A percentile compares a stretch with the other conserved stretches of the same genome.
phyloP scores from a whole-genome alignment of 495 filamentous ascomycete species.

The Hypoxylon rickii region DNA sequence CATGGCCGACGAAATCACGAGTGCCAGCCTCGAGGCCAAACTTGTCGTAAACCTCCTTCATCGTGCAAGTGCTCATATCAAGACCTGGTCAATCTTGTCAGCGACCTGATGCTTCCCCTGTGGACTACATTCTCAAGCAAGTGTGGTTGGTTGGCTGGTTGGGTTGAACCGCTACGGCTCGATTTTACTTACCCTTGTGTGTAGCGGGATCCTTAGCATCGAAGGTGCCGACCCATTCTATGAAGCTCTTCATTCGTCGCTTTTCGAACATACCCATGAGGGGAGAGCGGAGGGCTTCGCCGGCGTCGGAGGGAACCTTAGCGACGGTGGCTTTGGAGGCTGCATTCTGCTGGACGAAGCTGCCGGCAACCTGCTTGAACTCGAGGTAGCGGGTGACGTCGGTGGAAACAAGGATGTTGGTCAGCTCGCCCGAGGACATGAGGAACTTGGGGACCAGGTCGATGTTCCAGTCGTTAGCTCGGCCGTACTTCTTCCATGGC shows the following conservation, averaged over 20 bases:
- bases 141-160: too few species aligned
- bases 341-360: slow-evolving; percentile 89
- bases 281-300: slow-evolving; percentile 87
- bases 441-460: slow-evolving; percentile 97
- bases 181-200: slow-evolving; percentile 84
- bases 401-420: slow-evolving; percentile 95
- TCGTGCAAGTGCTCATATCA: slow-evolving; percentile 75
- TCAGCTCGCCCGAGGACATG: slow-evolving; percentile 98
- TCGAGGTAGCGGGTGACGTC: slow-evolving; percentile 97
- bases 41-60: slow-evolving; percentile 98
- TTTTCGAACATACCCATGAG: slow-evolving; percentile 99
- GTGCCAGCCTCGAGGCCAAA: slow-evolving; percentile 92
- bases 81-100: slow-evolving; percentile 62
- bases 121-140: too few species aligned
- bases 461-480: slow-evolving; percentile 99
- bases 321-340: slow-evolving; percentile 84
- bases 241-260: slow-evolving; percentile 91
- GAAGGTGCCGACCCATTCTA: slow-evolving; percentile 95
- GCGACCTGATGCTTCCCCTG: background rate
- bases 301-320: slow-evolving; percentile 94
- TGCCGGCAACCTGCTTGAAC: slow-evolving; percentile 97
- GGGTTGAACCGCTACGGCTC: background rate
- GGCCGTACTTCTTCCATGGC: slow-evolving; percentile 96
- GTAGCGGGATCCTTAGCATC: slow-evolving; percentile 80
- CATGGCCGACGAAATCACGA: slow-evolving; percentile 94